Evolutionary conservation across 2,329 filamentous ascomycete species (phyloP), one percentile per base, ranked within the genome.

Genomic region (Aspergillus fructus): DNA sequence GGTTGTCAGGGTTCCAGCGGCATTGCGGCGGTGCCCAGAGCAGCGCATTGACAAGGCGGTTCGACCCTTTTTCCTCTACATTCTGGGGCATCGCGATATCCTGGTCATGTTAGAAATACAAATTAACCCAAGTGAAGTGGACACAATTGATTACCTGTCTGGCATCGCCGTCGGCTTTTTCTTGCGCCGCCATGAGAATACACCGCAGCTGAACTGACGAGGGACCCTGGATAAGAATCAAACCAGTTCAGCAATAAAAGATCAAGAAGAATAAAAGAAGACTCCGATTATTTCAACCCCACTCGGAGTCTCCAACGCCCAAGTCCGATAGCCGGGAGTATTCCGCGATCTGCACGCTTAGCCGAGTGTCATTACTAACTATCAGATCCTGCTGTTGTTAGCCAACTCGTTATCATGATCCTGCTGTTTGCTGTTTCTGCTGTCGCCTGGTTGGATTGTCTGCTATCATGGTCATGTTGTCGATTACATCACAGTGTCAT

Each of bases 1-100:
- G 89, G 54, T 83, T 80, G 0, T 83, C 71, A 0, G 85, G 81
- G 63, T 91, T 81, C 76, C 87, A 93, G 46, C 89, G 85, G 69
- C 88, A 89, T 63, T 83, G 80, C 52, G 79, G 79, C 0, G 89
- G 89, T 37, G 83, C 85, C 81, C 83, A 90, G 37, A 76, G 77
- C 15, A 87, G 49, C 3, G 75, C 56, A 55, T 62, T 27, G 15
- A 62, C 12, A 2, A 57, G 34, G 13, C 33, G 6, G 34, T 27
- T 27, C 8, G 23, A 8, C 9, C 4, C 3, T 3, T 50, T 11
- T 23, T 40, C 33, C 13, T 9, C 19, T 19, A 19, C n/a, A 19
- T 27, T 23, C 11, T 5, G 33, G 9, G 9, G 2, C 9, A n/a
- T 37, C 19, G 15, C 1, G 8, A 8, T 40, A 6, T 12, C 48